Base-by-base conservation (phyloP, 2,329 filamentous ascomycete species). In the Colletotrichum orbiculare region DNA sequence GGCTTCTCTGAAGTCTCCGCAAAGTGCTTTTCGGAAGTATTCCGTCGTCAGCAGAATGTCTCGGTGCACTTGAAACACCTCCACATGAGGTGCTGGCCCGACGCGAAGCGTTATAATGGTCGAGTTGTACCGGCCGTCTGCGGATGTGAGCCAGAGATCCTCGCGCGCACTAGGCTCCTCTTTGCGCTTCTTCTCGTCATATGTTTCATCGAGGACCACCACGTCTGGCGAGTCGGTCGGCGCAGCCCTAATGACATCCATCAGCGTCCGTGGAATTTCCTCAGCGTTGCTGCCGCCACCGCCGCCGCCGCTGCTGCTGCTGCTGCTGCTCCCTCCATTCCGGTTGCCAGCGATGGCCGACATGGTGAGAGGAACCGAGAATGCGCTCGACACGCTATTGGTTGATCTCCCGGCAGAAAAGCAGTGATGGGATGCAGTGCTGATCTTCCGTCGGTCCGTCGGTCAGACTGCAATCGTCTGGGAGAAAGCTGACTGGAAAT, bases 31-130 rank as follows among this genome's bases (percentile, higher is more conserved):
- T 54, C 76, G 76, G 69, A 85, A 85, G 74, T 81, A 85, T 57
- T 82, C 78, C 11, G 78, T 78, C 67, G 79, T 81, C 42, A 78
- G 68, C 25, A 85, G 76, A 54, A 86, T 75, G 58, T 79, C 76
- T 68, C 73, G 78, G 69, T 85, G 83, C 11, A 85, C 80, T 75
- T 82, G 74, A 66, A 85, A 85, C 6, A 79, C 80, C 70, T 84
- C 77, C 45, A 76, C 75, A 60, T 80, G 68, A 25, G 79, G 77
- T 17, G 71, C 64, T 58, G 69, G 69, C 11, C 82, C 82, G 17
- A 84, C 81, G 37, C 76, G 76, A 17, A 85, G 68, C 2, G 81
- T 80, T 39, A 85, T 77, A 41, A 83, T 77, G 8, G 76, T 72
- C 12, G 80, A 82, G 45, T 75, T 81, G 71, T 82, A 83, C 48